phyloP scores from a whole-genome alignment of 768 basidiomycete genomes.

The Lyophyllum decastes region DNA sequence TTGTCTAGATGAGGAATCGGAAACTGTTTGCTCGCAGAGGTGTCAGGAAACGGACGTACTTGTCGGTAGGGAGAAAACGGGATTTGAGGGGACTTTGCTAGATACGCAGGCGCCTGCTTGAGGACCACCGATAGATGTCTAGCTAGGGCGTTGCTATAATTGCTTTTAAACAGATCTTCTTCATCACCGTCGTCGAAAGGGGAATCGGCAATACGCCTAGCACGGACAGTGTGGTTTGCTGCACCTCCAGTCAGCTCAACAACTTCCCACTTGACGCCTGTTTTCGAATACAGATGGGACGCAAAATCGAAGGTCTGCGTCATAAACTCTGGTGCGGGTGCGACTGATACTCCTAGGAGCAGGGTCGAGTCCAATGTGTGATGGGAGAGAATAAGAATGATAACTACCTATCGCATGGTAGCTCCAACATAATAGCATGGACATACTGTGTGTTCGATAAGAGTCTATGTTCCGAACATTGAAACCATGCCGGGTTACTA shows the following conservation, averaged over 20 bases:
- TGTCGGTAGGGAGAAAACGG: conserved; percentile 10
- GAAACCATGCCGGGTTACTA: no score
- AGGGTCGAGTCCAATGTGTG: no score
- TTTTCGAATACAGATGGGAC: not conserved
- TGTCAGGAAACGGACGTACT: not conserved
- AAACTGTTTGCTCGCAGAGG: not conserved
- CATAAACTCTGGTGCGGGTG: not conserved
- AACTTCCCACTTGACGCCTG: conserved; percentile 2
- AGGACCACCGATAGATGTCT: not conserved
- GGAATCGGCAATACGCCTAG: not conserved
- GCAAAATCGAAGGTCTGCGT: conserved; percentile 3
- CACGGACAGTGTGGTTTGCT: conserved; percentile 1
- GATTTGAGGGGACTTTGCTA: conserved; percentile 3
- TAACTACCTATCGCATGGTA: not conserved
- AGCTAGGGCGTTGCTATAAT: not conserved
- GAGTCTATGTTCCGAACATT: no score
- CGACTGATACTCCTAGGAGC: not conserved
- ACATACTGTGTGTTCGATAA: not conserved
- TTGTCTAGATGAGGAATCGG: conserved; percentile 3
- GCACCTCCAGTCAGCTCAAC: not conserved
- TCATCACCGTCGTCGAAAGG: not conserved
- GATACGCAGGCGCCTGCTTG: conserved; percentile 6
- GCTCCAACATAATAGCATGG: no score
- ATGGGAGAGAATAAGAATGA: not conserved
- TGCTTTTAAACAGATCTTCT: not conserved